Conservation (phyloP, 2,329 filamentous ascomycete species). For the Purpureocillium takamizusanense region DNA sequence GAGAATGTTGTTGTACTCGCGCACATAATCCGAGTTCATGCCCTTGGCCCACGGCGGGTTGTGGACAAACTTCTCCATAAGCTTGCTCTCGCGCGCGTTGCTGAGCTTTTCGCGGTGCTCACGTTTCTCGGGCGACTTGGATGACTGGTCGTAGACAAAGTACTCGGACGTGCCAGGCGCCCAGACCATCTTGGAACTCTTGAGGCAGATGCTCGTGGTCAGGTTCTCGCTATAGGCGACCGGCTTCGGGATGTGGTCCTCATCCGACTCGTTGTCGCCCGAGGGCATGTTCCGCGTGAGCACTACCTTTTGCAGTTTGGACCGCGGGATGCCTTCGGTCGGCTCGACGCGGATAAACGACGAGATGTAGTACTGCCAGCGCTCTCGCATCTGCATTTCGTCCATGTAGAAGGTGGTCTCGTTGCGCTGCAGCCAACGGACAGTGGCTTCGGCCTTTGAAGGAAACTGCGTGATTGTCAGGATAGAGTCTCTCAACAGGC, state of each 20-base stretch:
- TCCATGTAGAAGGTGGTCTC: conserved; percentile 79
- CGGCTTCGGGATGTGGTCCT: conserved; percentile 51
- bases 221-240: conserved; percentile 59
- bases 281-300: conserved; percentile 62
- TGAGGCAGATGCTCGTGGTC: conserved; percentile 64
- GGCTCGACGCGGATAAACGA: conserved; percentile 83
- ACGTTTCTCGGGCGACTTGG: conserved; percentile 59
- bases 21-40: conserved; percentile 66
- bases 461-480: conserved; percentile 50
- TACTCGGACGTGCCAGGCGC: conserved; percentile 61
- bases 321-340: conserved; percentile 66
- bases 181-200: conserved; percentile 73
- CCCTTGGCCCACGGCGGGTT: conserved; percentile 76
- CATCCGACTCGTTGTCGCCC: conserved; percentile 53
- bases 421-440: conserved; percentile 62
- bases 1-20: conserved; percentile 62
- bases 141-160: conserved; percentile 61
- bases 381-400: conserved; percentile 72
- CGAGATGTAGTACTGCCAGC: conserved; percentile 94
- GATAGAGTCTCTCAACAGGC: not conserved
- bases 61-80: conserved; percentile 73
- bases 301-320: conserved; percentile 58
- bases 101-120: conserved; percentile 39
- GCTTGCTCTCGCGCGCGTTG: conserved; percentile 54
- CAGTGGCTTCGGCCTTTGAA: conserved; percentile 55